Base-by-base conservation (phyloP, 306 rosid species). In the Cajanus cajan region DNA sequence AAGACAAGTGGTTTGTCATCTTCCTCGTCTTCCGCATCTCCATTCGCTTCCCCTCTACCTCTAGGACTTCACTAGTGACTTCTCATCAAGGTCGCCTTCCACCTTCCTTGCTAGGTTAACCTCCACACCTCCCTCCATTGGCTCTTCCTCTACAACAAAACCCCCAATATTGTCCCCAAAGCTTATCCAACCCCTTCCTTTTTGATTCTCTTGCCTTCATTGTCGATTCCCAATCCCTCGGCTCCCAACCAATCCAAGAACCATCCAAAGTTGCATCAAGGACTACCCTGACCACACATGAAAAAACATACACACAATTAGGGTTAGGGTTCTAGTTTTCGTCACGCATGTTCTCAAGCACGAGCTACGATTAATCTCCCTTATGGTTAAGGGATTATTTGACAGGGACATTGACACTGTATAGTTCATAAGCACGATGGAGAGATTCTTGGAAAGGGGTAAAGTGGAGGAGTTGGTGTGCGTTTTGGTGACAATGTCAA, bases 61-160 rank as follows among this genome's bases (percentile, higher is more conserved):
- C 7, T 95, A 98, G 98, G 98, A 95, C 82, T 83, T 94, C 28
- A 97, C 92, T 74, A 97, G 99, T 40, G 99, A 93, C 87, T 93
- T 95, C 78, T 95, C 78, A 90, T 95, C 7, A 97, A 95, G 59
- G 94, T 98, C 12, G 98, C 98, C 50, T 91, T 90, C 76, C 97
- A 95, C 81, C 92, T 92, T 74, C 97, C 97, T 16, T 94, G 97
- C n/a, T 95, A 98, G 98, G 84, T 92, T 68, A 89, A 90, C 81
- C 98, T 97, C 0, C 94, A 91, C 12, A 88, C 81, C 73, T 82
- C 97, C 78, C 63, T 40, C 71, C 80, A 92, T 24, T 97, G 98
- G 33, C 83, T 92, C 77, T 90, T 95, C 79, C 61, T 95, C 81
- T 92, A 93, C 73, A 55, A 75, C 16, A 91, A 90, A 0, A 63